Base-by-base conservation (phyloP, 2,329 filamentous ascomycete species). In the Fusarium armeniacum region DNA sequence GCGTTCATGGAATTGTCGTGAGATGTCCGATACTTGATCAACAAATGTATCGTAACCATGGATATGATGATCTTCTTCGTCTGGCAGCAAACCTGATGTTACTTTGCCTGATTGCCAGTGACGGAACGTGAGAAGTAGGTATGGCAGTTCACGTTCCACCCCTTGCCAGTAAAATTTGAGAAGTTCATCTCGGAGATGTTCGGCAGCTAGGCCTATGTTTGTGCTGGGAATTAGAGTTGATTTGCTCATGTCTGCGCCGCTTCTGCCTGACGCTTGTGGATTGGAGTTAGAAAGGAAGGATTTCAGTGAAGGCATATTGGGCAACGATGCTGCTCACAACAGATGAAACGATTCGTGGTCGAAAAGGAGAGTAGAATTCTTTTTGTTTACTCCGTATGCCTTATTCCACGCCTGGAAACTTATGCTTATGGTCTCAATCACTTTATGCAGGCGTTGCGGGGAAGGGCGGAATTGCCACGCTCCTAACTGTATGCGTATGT, bases 11-110 rank as follows among this genome's bases (percentile, higher is more conserved):
- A 80, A 78, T 16, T 72, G 69, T 5, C 76, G 70, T 6, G 76
- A 73, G 11, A 70, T 71, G 12, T 80, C 64, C 54, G 68, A 77
- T 33, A 82, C 77, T 30, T 81, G 76, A 38, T 80, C 77, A 10
- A 82, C 49, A 47, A 81, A 82, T 0, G 80, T 80, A 44, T 81
- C 79, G 51, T 77, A 82, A 11, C 80, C 80, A 58, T 81, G 74
- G 8, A 81, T 72, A 30, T 73, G 58, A 28, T 71, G 54, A 40
- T 78, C 74, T 1, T 69, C 44, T 53, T 80, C 76, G 28, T 79
- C 78, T 8, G 45, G 62, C 2, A 24, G 69, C 41, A 45, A 66
- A 62, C 18, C 26, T 75, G 67, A 28, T 38, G 57, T 46, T 15
- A 59, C 32, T 62, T 56, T 40, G 8, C 18, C 35, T 12, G 58